A percentile compares a stretch with the other conserved stretches of the same genome.
phyloP scores from a whole-genome alignment of 192 early-diverging fungal species.

The Coemansia sp. region DNA sequence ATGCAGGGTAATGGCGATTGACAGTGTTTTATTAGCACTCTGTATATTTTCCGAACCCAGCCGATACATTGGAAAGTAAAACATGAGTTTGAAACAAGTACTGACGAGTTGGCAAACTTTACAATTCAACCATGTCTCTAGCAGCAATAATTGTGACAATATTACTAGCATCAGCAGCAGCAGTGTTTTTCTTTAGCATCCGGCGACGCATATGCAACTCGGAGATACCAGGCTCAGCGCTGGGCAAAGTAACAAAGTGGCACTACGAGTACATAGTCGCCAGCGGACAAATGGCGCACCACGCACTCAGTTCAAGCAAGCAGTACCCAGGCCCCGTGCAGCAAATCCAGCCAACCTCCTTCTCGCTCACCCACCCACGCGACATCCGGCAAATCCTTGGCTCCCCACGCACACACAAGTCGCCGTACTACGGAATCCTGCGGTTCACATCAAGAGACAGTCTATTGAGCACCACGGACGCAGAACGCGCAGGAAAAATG shows the following conservation, averaged over 20 bases:
- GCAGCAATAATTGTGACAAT: no score
- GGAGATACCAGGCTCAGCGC: conserved; percentile 15
- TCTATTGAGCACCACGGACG: conserved; percentile 8
- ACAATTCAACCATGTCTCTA: no score
- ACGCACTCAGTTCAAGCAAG: neutral
- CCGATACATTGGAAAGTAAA: no score
- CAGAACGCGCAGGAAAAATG: conserved; percentile 6
- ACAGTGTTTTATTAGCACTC: no score
- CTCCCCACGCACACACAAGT: conserved; percentile 13
- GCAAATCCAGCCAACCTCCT: conserved; percentile 18
- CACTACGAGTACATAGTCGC: conserved; percentile 7
- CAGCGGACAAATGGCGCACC: conserved; percentile 6
- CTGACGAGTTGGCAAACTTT: no score
- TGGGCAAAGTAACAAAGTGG: neutral
- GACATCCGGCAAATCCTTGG: conserved; percentile 28
- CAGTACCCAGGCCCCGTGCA: conserved; percentile 17
- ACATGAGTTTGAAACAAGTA: no score
- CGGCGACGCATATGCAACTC: neutral
- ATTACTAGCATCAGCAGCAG: no score
- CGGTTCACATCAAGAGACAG: conserved; percentile 16
- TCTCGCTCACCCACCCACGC: conserved; percentile 19
- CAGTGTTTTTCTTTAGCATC: neutral
- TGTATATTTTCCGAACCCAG: no score
- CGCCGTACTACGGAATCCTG: conserved; percentile 23
- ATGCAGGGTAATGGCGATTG: no score